phyloP scores from a whole-genome alignment of 2,329 filamentous ascomycete species.

The Aureobasidium lini region DNA sequence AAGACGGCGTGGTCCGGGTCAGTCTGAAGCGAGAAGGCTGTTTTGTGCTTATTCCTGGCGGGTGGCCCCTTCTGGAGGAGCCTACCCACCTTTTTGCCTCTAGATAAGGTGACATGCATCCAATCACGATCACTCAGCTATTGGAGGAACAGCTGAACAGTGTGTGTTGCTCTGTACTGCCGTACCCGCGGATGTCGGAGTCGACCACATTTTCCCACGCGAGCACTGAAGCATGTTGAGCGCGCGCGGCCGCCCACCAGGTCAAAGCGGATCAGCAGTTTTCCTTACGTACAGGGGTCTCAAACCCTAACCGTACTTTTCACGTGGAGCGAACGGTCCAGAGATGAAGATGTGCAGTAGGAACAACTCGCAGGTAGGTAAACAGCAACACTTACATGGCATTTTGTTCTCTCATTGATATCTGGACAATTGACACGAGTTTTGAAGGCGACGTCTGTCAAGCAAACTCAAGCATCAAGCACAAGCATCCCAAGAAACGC shows the following conservation, averaged over 20 bases:
- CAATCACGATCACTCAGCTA: background rate
- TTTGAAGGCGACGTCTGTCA: background rate
- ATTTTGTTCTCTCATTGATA: background rate
- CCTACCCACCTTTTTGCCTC: background rate
- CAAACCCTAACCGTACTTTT: background rate
- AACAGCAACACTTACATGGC: background rate
- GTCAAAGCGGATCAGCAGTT: background rate
- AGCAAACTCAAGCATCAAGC: background rate
- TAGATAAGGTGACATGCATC: conserved; percentile 2
- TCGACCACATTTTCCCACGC: conserved; percentile 1
- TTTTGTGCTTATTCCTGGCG: conserved; percentile 9
- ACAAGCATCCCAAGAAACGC: conserved; percentile 8
- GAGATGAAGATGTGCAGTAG: background rate
- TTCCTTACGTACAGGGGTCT: conserved; percentile 3
- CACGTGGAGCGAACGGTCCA: background rate
- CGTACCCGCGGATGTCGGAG: background rate
- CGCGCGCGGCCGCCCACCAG: conserved; percentile 6
- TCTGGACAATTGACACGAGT: background rate
- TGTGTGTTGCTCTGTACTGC: background rate
- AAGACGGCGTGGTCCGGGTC: conserved; percentile 11
- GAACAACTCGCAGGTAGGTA: background rate
- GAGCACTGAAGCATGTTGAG: background rate
- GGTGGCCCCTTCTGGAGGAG: background rate
- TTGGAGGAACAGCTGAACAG: background rate
- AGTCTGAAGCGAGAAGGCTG: conserved; percentile 2